phyloP scores from a whole-genome alignment of 768 basidiomycete species.

The Dendrothele bispora region DNA sequence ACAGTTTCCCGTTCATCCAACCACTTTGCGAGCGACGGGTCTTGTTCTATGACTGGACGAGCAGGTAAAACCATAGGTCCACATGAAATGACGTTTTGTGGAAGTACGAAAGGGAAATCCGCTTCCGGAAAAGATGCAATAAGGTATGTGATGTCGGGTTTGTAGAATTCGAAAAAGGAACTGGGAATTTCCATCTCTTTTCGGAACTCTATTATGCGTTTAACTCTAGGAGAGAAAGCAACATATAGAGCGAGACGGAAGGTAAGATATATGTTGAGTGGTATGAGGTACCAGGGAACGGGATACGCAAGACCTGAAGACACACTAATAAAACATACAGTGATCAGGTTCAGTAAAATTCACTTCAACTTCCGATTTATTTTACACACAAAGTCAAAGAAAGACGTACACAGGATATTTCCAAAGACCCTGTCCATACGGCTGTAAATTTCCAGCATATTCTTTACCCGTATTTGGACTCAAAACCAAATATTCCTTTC shows the following conservation, averaged over 20 bases:
- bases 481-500: conserved; percentile 3
- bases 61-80: conserved; percentile 5
- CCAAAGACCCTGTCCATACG: conserved; percentile 2
- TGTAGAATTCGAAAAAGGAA: neutral
- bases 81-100: conserved; percentile 2
- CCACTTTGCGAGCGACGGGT: conserved; percentile 5
- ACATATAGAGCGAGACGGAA: too few species aligned
- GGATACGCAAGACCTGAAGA: conserved; percentile 9
- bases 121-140: conserved; percentile 3
- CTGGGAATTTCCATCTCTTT: too few species aligned
- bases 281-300: conserved; percentile 2
- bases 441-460: neutral
- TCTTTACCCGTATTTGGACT: conserved; percentile 2
- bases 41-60: neutral
- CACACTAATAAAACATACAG: conserved; percentile 1
- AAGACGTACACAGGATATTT: conserved; percentile 9
- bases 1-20: conserved; percentile 6
- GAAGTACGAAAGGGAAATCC: conserved; percentile 8
- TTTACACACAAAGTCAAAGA: neutral
- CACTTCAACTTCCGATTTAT: neutral
- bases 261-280: conserved; percentile 5
- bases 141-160: neutral
- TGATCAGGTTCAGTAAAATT: too few species aligned
- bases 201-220: too few species aligned
- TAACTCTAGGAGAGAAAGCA: too few species aligned